phyloP scores from a whole-genome alignment of 192 early-diverging fungal species.

The Geosiphon pyriformis region DNA sequence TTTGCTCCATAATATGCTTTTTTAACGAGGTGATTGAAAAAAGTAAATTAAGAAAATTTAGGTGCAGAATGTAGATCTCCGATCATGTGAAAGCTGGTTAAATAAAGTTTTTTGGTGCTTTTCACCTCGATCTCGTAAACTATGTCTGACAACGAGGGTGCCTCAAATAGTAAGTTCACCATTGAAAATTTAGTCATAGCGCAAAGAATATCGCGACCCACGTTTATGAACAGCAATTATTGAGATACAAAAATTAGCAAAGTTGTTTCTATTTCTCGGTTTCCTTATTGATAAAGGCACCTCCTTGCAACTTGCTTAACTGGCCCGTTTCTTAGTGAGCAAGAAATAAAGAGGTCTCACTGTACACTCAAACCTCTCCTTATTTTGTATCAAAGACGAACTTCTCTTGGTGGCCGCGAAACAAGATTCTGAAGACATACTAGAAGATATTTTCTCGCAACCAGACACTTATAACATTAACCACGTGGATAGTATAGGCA shows the following conservation, averaged over 20 bases:
- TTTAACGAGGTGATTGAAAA: too few species aligned
- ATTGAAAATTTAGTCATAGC: not conserved
- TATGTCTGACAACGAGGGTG: slow-evolving; percentile 21
- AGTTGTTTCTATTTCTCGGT: not conserved
- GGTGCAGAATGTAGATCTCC: too few species aligned
- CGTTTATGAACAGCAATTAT: not conserved
- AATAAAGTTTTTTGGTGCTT: too few species aligned
- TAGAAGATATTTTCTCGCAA: slow-evolving; percentile 51
- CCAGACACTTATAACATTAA: slow-evolving; percentile 51
- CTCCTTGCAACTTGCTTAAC: not conserved
- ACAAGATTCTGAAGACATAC: slow-evolving; percentile 62
- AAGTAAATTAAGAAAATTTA: too few species aligned
- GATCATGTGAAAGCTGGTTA: too few species aligned
- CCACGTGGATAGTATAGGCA: slow-evolving; percentile 56
- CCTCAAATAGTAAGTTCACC: slow-evolving; percentile 18
- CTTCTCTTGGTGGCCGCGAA: slow-evolving; percentile 65
- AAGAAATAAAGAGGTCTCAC: too few species aligned
- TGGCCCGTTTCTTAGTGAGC: not conserved
- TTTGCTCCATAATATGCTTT: not conserved
- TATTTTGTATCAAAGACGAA: slow-evolving; percentile 47
- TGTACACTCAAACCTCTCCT: too few species aligned
- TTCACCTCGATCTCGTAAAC: not conserved
- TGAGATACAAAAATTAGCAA: not conserved
- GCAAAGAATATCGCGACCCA: not conserved
- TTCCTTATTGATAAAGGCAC: not conserved